Percentiles rank a stretch among this genome's conserved stretches.
These are phyloP conservation scores for Posidonia australis DNA, from an alignment of 106 monocot genomes.

Conservation along the genomic window DNA sequence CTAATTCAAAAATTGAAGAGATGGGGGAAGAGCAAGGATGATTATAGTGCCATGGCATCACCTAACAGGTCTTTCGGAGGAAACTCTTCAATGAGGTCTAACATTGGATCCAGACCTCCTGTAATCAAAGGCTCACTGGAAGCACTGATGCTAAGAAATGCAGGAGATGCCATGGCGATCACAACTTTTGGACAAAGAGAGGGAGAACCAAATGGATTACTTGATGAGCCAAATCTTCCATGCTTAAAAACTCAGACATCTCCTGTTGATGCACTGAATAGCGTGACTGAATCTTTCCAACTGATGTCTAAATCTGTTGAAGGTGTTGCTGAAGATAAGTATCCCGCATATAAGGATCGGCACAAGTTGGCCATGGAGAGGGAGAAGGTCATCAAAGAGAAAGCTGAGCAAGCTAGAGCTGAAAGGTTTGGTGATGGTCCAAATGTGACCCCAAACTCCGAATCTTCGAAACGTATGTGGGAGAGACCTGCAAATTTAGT, in stretches of 20 bases:
- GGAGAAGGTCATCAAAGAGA: constrained; percentile 82
- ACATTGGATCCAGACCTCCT: constrained; percentile 19
- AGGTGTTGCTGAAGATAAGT: constrained; percentile 76
- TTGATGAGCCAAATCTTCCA: constrained; percentile 30
- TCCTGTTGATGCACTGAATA: constrained; percentile 44
- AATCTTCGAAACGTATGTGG: constrained; percentile 15
- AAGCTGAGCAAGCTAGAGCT: constrained; percentile 71
- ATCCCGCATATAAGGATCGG: constrained; percentile 84
- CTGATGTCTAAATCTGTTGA: constrained; percentile 86
- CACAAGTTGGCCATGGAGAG: constrained; percentile 84
- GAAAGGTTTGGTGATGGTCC: constrained; percentile 42
- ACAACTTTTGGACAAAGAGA: constrained; percentile 75
- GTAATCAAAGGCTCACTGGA: constrained; percentile 61
- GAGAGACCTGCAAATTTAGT: constrained; percentile 10
- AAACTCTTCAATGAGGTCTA: constrained; percentile 43
- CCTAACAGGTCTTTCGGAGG: constrained; percentile 48
- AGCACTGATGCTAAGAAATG: constrained; percentile 77
- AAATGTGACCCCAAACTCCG: constrained; percentile 8
- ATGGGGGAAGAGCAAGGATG: constrained; percentile 92
- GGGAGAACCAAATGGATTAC: constrained; percentile 27
- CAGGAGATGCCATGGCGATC: constrained; percentile 65
- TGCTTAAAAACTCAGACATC: constrained; percentile 18
- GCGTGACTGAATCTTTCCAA: constrained; percentile 61
- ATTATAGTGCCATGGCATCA: constrained; percentile 33
- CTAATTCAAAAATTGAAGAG: constrained; percentile 84